Evolutionary conservation across 768 basidiomycete species (phyloP).

Genomic region (Tylopilus subfusipes): DNA sequence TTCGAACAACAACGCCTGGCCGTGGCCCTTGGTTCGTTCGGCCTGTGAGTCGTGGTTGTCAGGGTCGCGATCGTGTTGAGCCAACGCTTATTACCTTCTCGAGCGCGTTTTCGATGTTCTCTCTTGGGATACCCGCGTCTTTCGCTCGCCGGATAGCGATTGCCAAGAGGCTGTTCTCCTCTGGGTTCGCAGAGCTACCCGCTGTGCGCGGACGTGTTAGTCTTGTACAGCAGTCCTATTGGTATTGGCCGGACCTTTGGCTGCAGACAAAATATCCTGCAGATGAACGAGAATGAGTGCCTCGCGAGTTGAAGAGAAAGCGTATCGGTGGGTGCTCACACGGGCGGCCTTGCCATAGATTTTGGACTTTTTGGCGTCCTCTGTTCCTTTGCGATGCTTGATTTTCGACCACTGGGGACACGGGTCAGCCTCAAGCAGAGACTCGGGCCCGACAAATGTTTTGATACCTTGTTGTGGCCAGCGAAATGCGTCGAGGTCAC

Average conservation of each 20-base stretch:
- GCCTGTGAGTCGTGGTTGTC: conserved; percentile 34
- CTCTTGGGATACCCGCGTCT: conserved; percentile 60
- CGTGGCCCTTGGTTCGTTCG: conserved; percentile 46
- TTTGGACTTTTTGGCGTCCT: conserved; percentile 56
- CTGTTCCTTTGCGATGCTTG: conserved; percentile 62
- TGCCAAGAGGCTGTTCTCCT: conserved; percentile 51
- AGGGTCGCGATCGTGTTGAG: neutral
- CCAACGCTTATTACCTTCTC: no score
- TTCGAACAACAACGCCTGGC: conserved; percentile 54
- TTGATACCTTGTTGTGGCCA: conserved; percentile 41
- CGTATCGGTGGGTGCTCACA: conserved; percentile 40
- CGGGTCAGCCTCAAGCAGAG: conserved; percentile 8
- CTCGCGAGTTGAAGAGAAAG: neutral
- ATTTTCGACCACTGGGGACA: conserved; percentile 68
- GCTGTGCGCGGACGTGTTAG: conserved; percentile 30
- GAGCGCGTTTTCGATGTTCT: conserved; percentile 63
- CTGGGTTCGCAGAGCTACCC: conserved; percentile 55
- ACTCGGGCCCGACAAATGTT: neutral
- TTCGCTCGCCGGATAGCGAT: conserved; percentile 53
- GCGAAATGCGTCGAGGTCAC: conserved; percentile 18
- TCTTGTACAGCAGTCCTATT: no score
- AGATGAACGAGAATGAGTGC: neutral
- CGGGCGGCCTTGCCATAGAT: conserved; percentile 53
- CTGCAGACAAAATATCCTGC: conserved; percentile 63
- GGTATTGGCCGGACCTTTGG: no score